A percentile compares a stretch with the other conserved stretches of the same genome.
These are phyloP conservation scores for Talaromyces sp. DNA, from an alignment of 2,329 filamentous ascomycete genomes.

Conservation along the genomic window DNA sequence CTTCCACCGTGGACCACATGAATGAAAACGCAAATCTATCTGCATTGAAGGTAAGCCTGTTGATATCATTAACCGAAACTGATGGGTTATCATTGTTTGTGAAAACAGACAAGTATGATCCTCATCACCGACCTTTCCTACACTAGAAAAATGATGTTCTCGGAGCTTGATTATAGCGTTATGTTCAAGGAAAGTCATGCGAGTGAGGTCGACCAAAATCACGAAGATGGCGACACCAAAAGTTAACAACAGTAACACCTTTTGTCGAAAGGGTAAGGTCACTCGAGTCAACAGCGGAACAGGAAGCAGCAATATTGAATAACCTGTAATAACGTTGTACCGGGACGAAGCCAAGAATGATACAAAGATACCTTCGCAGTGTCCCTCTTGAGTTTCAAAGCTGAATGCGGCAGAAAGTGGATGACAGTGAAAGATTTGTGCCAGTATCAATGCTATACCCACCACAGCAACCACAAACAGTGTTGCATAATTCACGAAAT, in stretches of 20 bases:
- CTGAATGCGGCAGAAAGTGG: constrained; percentile 2
- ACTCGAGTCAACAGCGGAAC: constrained; percentile 10
- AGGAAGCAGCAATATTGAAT: not conserved
- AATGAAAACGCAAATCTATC: not conserved
- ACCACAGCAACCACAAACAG: not conserved
- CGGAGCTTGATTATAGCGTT: not conserved
- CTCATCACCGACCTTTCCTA: not conserved
- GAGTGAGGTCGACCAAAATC: constrained; percentile 3
- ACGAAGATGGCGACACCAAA: constrained; percentile 3
- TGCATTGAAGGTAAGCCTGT: not conserved
- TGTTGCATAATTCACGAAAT: not conserved
- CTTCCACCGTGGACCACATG: constrained; percentile 9
- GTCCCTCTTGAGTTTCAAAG: not conserved
- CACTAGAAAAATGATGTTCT: not conserved
- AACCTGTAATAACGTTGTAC: constrained; percentile 3
- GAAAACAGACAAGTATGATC: constrained; percentile 4
- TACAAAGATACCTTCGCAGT: not conserved
- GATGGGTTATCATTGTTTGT: not conserved
- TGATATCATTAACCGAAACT: too few species aligned
- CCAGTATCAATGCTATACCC: not conserved
- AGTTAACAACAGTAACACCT: constrained; percentile 36
- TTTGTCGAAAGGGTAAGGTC: constrained; percentile 35
- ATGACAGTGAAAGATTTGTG: not conserved
- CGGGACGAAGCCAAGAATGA: not conserved
- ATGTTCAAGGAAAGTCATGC: constrained; percentile 3